Percentiles rank a stretch among this genome's conserved stretches.
These are phyloP conservation scores for Aspergillus costaricaensis DNA, from an alignment of 2,329 filamentous ascomycete species.

Conservation along the genomic window DNA sequence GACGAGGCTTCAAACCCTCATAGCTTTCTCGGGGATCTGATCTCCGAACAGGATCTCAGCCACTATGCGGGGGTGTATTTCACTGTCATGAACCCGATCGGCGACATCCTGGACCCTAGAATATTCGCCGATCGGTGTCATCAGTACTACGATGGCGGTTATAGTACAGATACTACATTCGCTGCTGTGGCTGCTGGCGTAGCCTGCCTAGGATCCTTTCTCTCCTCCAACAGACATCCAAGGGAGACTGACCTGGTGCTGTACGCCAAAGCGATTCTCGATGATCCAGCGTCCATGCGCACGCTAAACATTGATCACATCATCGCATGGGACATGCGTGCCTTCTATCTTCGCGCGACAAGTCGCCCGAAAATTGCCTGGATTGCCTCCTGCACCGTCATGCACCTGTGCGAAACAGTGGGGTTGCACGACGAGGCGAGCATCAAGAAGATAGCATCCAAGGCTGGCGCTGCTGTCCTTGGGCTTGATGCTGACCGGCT, in stretches of 20 bases:
- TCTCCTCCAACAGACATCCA: slow-evolving; percentile 26
- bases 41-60: slow-evolving; percentile 28
- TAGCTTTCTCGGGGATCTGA: slow-evolving; percentile 24
- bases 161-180: slow-evolving; percentile 26
- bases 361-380: slow-evolving; percentile 35
- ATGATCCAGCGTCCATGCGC: slow-evolving; percentile 33
- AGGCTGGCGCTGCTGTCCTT: slow-evolving; percentile 20
- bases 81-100: slow-evolving; percentile 23
- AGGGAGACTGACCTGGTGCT: slow-evolving; percentile 32
- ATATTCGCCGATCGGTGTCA: slow-evolving; percentile 32
- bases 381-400: slow-evolving; percentile 33
- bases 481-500: slow-evolving; percentile 35
- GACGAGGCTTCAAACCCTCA: slow-evolving; percentile 31
- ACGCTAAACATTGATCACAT: slow-evolving; percentile 30
- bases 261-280: slow-evolving; percentile 36
- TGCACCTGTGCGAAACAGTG: slow-evolving; percentile 34
- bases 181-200: slow-evolving; percentile 32
- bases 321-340: slow-evolving; percentile 32
- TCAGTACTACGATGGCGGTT: slow-evolving; percentile 24
- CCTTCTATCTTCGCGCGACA: slow-evolving; percentile 34
- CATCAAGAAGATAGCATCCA: slow-evolving; percentile 30
- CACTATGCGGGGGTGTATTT: slow-evolving; percentile 28
- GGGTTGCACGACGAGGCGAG: slow-evolving; percentile 33
- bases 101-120: slow-evolving; percentile 26
- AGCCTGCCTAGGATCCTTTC: slow-evolving; percentile 32